phyloP scores from a whole-genome alignment of 2,329 filamentous ascomycete genomes.

The Fusarium albosuccineum region DNA sequence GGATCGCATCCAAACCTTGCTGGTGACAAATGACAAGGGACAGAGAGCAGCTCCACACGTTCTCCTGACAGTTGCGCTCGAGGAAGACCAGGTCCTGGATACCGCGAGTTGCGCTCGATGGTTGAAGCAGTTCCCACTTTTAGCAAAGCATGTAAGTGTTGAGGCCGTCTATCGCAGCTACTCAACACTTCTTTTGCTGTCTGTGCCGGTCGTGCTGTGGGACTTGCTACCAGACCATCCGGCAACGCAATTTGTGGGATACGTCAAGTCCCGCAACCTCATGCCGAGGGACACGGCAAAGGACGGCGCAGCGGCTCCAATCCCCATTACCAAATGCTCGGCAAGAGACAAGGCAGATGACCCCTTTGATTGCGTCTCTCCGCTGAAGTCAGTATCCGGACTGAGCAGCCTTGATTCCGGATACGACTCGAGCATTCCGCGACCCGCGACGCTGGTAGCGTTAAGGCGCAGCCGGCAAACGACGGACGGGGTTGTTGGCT shows the following conservation, averaged over 20 bases:
- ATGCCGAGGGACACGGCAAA: conserved; percentile 22
- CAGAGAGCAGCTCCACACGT: conserved; percentile 42
- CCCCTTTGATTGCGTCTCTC: conserved; percentile 36
- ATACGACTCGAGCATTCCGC: conserved; percentile 43
- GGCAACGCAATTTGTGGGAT: conserved; percentile 46
- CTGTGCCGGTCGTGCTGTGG: conserved; percentile 46
- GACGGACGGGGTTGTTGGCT: conserved; percentile 30
- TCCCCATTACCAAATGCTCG: conserved; percentile 39
- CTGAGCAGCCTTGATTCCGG: conserved; percentile 45
- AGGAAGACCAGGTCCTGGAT: conserved; percentile 45
- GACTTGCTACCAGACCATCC: conserved; percentile 43
- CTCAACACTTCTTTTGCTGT: conserved; percentile 43
- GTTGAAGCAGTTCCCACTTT: conserved; percentile 47
- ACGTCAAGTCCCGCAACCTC: conserved; percentile 44
- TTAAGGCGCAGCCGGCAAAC: conserved; percentile 35
- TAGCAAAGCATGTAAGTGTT: conserved; percentile 43
- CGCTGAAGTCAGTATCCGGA: conserved; percentile 40
- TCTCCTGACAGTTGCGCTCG: conserved; percentile 43
- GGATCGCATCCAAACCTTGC: conserved; percentile 40
- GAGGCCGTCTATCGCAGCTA: conserved; percentile 44
- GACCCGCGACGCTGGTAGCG: conserved; percentile 36
- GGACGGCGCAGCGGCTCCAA: conserved; percentile 35
- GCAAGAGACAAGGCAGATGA: conserved; percentile 25
- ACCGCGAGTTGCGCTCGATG: conserved; percentile 44
- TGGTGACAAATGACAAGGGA: conserved; percentile 39